Base-by-base conservation (phyloP, 129 eudicot species). In the Chrysanthemum lavandulifolium region DNA sequence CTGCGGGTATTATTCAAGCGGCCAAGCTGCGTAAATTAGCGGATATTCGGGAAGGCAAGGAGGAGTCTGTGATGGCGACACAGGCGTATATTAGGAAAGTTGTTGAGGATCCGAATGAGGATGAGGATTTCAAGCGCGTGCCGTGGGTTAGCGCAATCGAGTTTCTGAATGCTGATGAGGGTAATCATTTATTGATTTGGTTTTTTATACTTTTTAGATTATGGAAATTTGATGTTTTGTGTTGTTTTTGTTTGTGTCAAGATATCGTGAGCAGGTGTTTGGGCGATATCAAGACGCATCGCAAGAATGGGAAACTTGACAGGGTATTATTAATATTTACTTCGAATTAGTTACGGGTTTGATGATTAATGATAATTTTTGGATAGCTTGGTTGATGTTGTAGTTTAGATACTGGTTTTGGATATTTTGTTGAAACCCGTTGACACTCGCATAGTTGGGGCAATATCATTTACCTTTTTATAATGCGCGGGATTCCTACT, bases 1-100 rank as follows among this genome's bases (percentile, higher is more conserved):
- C 97, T 6, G 97, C 94, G 10, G 96, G 89, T 6, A 80, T 81
- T 10, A 57, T 92, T 18, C 94, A 89, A 72, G 78, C 91, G 55
- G 94, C 96, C 11, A 89, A 86, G 86, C 81, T 79, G 13, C 81
- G 81, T 2, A 88, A 85, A 82, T 67, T 54, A 27, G 83, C n/a
- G 16, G 36, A 12, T 53, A 16, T 15, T 69, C 27, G 49, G 64
- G 14, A 68, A 53, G 58, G 53, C 25, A 23, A 23, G 57, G 82
- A 75, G 79, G 61, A 61, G 7, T 12, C 18, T 73, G 73, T 69
- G 13, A 70, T 84, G 51, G 50, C 91, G n/a, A 86, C 92, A 1
- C 97, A 92, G 76, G 96, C 83, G 76, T 86, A 73, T 55, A 79
- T 91, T 23, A 78, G 86, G 65, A 84, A 81, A 50, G 90, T 81